Conservation (phyloP, 352 stramenopile species). For the Globisporangium recalcitrans region DNA sequence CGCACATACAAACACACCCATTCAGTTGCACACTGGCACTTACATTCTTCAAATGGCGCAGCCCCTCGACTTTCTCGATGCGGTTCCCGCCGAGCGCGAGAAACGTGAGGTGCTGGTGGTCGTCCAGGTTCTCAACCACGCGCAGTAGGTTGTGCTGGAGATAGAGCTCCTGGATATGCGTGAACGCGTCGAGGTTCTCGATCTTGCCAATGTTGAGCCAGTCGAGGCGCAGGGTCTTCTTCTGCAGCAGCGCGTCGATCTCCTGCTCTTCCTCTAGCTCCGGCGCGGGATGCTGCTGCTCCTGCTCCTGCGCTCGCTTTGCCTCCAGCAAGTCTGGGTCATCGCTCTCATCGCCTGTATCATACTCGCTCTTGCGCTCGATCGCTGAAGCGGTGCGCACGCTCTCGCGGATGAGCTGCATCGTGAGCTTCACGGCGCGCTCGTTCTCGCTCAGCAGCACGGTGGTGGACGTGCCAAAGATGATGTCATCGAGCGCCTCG, state of each 20-base stretch:
- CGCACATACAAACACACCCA: background rate
- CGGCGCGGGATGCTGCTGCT: background rate
- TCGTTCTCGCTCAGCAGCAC: constrained; percentile 27
- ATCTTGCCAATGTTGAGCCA: constrained; percentile 68
- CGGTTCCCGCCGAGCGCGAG: constrained; percentile 61
- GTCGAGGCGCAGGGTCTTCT: constrained; percentile 61
- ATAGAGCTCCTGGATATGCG: constrained; percentile 68
- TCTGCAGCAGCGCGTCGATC: constrained; percentile 40
- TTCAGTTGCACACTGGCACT: constrained; percentile 5
- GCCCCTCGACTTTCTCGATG: constrained; percentile 54
- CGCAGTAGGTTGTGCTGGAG: constrained; percentile 72
- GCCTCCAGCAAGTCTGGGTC: background rate
- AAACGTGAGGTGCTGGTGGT: constrained; percentile 51
- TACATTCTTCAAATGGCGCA: constrained; percentile 54
- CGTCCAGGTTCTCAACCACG: constrained; percentile 57
- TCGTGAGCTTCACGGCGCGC: constrained; percentile 40
- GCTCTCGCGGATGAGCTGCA: constrained; percentile 64
- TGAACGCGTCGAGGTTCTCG: constrained; percentile 74
- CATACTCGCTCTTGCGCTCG: constrained; percentile 12
- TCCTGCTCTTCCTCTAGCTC: constrained; percentile 19
- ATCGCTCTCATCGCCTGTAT: constrained; percentile 13
- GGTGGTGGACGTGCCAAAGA: constrained; percentile 28
- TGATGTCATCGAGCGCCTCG: constrained; percentile 51
- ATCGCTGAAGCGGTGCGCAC: constrained; percentile 11
- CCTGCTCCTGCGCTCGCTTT: background rate